phyloP scores from a whole-genome alignment of 2,329 filamentous ascomycete genomes.

The Beauveria varroae region DNA sequence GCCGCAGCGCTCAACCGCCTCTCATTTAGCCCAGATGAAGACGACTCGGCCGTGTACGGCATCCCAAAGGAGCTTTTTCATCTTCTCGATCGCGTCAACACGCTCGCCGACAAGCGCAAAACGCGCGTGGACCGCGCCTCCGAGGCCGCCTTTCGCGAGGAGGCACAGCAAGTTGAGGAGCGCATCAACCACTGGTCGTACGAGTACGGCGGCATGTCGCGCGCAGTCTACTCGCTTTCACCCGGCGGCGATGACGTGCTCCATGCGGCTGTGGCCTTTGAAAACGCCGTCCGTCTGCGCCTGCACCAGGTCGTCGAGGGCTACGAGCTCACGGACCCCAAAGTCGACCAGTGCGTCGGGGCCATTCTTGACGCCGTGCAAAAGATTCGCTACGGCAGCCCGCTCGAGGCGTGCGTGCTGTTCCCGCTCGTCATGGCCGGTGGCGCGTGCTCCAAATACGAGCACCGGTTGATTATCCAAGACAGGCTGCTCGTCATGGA shows the following conservation, averaged over 20 bases:
- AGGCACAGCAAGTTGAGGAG: slow-evolving; percentile 24
- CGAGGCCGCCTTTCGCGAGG: slow-evolving; percentile 23
- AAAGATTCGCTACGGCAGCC: slow-evolving; percentile 33
- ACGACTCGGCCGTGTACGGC: slow-evolving; percentile 27
- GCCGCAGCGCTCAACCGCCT: slow-evolving; percentile 21
- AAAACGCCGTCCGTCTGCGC: slow-evolving; percentile 33
- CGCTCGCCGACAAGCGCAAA: slow-evolving; percentile 24
- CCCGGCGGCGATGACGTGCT: slow-evolving; percentile 23
- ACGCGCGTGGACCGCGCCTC: slow-evolving; percentile 23
- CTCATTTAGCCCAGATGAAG: slow-evolving; percentile 20
- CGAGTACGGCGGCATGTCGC: slow-evolving; percentile 21
- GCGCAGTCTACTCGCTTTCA: slow-evolving; percentile 17
- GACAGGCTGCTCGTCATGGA: slow-evolving; percentile 37
- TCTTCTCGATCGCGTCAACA: slow-evolving; percentile 26
- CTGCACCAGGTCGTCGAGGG: slow-evolving; percentile 36
- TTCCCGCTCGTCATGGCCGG: slow-evolving; percentile 36
- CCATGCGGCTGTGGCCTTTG: slow-evolving; percentile 30
- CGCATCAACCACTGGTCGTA: slow-evolving; percentile 31
- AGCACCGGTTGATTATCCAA: slow-evolving; percentile 31
- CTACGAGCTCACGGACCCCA: slow-evolving; percentile 28
- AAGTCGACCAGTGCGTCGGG: slow-evolving; percentile 25
- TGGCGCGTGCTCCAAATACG: slow-evolving; percentile 26
- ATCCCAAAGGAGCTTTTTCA: slow-evolving; percentile 30
- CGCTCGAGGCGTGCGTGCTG: slow-evolving; percentile 31
- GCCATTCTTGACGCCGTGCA: slow-evolving; percentile 30